These are phyloP conservation scores for Aspergillus thermomutatus DNA, from an alignment of 2,329 filamentous ascomycete species.

Conservation along the genomic window DNA sequence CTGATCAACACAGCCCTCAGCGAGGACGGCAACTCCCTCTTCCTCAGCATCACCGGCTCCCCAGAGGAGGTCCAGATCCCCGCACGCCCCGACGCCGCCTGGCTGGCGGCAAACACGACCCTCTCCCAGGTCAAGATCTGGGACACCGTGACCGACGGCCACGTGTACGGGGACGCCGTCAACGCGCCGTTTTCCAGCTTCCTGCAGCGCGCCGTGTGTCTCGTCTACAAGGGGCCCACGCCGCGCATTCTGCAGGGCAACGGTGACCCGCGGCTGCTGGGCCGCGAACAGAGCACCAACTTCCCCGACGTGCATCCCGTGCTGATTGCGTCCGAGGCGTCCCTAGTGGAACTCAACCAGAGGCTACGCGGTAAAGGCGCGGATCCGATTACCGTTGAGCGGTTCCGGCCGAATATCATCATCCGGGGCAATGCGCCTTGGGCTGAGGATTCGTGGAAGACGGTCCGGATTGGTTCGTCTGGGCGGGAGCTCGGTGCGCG, in stretches of 20 bases:
- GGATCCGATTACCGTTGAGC: slow-evolving; percentile 55
- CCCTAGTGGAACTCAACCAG: slow-evolving; percentile 56
- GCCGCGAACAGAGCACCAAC: slow-evolving; percentile 51
- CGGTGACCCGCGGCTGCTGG: slow-evolving; percentile 52
- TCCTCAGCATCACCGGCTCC: slow-evolving; percentile 45
- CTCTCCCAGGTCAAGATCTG: slow-evolving; percentile 55
- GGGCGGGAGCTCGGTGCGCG: slow-evolving; percentile 1
- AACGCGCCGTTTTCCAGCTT: slow-evolving; percentile 55
- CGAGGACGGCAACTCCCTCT: slow-evolving; percentile 44
- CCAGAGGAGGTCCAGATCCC: slow-evolving; percentile 50
- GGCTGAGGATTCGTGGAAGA: slow-evolving; percentile 64
- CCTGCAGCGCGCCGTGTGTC: slow-evolving; percentile 52
- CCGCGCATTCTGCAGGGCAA: slow-evolving; percentile 55
- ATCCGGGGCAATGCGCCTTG: slow-evolving; percentile 55
- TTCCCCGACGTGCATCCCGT: slow-evolving; percentile 61
- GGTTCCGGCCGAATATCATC: slow-evolving; percentile 63
- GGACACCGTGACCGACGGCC: slow-evolving; percentile 56
- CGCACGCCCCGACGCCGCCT: slow-evolving; percentile 51
- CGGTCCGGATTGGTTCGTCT: slow-evolving; percentile 37
- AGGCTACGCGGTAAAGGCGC: slow-evolving; percentile 45
- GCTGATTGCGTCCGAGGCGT: slow-evolving; percentile 54
- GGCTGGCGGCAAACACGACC: slow-evolving; percentile 54
- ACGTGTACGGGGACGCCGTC: slow-evolving; percentile 50
- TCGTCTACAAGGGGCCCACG: slow-evolving; percentile 62
- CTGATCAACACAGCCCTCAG: slow-evolving; percentile 56